Base-by-base conservation (phyloP, 2,329 filamentous ascomycete species). In the Cadophora luteo-olivacea region DNA sequence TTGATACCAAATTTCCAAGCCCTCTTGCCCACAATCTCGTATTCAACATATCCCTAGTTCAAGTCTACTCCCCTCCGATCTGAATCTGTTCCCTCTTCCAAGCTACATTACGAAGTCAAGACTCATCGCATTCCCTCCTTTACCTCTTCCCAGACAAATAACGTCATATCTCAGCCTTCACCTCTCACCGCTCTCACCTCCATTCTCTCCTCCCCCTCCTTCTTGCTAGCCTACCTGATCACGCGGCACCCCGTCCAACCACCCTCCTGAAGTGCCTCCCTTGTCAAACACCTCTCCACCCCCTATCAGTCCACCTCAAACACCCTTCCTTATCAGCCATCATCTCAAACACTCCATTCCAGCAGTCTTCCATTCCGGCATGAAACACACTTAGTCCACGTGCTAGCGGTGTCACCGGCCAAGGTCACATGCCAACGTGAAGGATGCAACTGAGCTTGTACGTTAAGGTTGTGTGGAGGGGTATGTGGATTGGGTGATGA, bases 401-500 rank as follows among this genome's bases (percentile, higher is more conserved):
- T 55, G 51, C 51, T 6, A 7, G 9, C 3, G 9, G 9, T 38
- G 52, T 55, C 52, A 55, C 52, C 25, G 33, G 52, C 19, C 19
- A 22, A 54, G 24, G 52, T 55, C 52, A 55, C 52, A 55, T 55
- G 52, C 24, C 52, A 33, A 7, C 19, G 45, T 49, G 45, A 49
- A 49, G 45, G 45, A 22, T 49, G 45, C 45, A 11, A 48, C 14
- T 22, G 45, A 49, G n/a, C n/a, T 22, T 16, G 14, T 16, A 45
- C 8, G 36, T 9, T 11, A 38, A 38, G 36, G 36, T 48, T n/a
- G 41, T 19, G 41, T 16, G 45, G 5, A 38, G 12, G 36, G 12
- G 9, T 11, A 38, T 3, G 45, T 49, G 45, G 5, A 19, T 29
- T 49, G 45, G 7, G 54, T n/a, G 54, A 38, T 57, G 33, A 38